Evolutionary conservation across 139 green algal species (phyloP).

Genomic region (Zygnema cylindricum): DNA sequence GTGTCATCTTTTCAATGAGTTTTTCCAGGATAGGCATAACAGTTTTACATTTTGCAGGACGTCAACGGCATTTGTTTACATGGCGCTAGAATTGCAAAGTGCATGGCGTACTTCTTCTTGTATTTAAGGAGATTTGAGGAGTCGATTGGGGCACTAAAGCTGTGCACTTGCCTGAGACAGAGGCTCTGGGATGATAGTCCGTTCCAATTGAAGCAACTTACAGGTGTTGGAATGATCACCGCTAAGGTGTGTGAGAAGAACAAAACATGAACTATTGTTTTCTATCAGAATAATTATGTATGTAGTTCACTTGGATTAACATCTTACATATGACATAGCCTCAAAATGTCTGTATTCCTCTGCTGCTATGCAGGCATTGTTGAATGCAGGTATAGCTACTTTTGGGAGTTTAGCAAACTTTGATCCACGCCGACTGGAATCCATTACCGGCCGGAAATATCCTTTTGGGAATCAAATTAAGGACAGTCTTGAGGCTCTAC

Average conservation of each 20-base stretch:
- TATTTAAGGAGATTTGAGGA: conserved; percentile 36
- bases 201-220: conserved; percentile 37
- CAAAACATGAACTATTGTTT: conserved; percentile 11
- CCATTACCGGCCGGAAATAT: conserved; percentile 47
- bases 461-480: conserved; percentile 55
- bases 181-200: conserved; percentile 39
- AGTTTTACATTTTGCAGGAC: conserved; percentile 38
- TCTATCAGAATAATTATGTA: too few species aligned
- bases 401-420: conserved; percentile 15
- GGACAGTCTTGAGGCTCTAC: conserved; percentile 20
- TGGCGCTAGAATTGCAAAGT: conserved; percentile 27
- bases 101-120: conserved; percentile 42
- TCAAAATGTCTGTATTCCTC: too few species aligned
- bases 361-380: conserved; percentile 25
- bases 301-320: too few species aligned
- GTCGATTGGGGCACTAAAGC: not conserved
- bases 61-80: conserved; percentile 44
- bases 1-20: not conserved
- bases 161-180: conserved; percentile 25
- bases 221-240: conserved; percentile 31
- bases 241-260: conserved; percentile 33
- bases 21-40: too few species aligned
- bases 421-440: conserved; percentile 42
- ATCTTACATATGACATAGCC: too few species aligned
- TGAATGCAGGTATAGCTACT: conserved; percentile 14